Conservation (phyloP, 2,329 filamentous ascomycete species). For the Venturia nashicola region DNA sequence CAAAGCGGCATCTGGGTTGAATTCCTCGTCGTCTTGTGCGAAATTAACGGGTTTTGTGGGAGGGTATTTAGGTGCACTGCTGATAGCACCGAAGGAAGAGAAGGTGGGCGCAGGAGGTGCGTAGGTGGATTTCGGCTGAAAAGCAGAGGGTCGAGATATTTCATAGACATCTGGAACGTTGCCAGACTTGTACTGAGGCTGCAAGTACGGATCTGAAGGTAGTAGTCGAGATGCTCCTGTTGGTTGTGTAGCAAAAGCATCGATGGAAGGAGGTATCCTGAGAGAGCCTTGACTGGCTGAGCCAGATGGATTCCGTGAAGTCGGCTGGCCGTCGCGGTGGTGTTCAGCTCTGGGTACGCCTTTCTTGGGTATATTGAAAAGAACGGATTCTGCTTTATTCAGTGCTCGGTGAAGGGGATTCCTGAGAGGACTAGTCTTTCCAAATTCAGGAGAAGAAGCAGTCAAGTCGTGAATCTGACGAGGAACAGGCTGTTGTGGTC, state of each 20-base stretch:
- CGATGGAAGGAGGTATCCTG: not conserved
- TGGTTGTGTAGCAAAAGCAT: not conserved
- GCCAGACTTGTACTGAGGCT: constrained; percentile 1
- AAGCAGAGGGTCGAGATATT: not conserved
- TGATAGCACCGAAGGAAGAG: constrained; percentile 27
- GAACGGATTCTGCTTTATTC: constrained; percentile 23
- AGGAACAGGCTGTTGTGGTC: constrained; percentile 1
- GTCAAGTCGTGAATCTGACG: not conserved
- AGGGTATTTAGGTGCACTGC: constrained; percentile 18
- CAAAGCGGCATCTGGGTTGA: constrained; percentile 35
- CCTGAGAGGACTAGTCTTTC: constrained; percentile 45
- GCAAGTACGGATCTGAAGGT: not conserved
- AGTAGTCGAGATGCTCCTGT: not conserved
- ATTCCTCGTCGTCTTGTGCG: constrained; percentile 30
- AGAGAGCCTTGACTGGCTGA: constrained; percentile 27
- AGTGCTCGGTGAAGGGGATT: constrained; percentile 24
- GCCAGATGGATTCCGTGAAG: constrained; percentile 8
- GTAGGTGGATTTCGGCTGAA: constrained; percentile 3
- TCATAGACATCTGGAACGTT: not conserved
- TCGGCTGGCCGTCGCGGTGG: constrained; percentile 31
- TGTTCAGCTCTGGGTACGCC: constrained; percentile 39
- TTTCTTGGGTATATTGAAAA: constrained; percentile 40
- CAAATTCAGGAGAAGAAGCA: constrained; percentile 36
- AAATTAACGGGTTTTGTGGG: constrained; percentile 36
- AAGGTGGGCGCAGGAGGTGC: constrained; percentile 37